Evolutionary conservation across 768 basidiomycete species (phyloP), one percentile per base, ranked within the genome.

Genomic region (Trametes cingulata): DNA sequence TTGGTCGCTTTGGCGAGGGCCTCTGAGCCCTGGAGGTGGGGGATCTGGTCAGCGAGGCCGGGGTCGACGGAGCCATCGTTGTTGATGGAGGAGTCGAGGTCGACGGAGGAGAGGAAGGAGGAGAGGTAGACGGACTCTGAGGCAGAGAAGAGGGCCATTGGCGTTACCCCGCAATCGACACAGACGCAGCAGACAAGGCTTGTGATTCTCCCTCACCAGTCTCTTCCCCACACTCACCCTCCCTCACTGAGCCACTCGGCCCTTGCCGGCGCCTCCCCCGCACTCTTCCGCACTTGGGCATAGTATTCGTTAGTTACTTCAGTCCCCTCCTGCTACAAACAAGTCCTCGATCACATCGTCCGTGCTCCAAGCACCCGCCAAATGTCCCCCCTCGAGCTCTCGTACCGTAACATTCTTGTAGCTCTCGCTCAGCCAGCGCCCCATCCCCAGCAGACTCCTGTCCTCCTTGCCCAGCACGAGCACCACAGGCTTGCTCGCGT

Each of bases 1-100:
- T 89, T 91, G 0, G 91, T 93, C 0, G 90, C 90, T 73, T 87
- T 88, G 53, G 87, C 75, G 54, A 93, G 80, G 1, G 85, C 85
- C 54, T 88, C 85, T 58, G 77, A 84, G 60, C 83, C 84, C 56
- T 76, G 82, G 52, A 80, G 72, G 12, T 81, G 80, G 36, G 80
- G 76, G 65, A 82, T 73, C 60, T 82, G 79, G 50, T 83, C 78
- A 46, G 65, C 61, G 66, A 67, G 45, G 58, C 62, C 58, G 63
- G 74, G 61, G 70, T 84, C 83, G 25, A 76, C 69, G 37, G 49
- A 52, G 33, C 74, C 72, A 36, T 72, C 67, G 17, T 71, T 59
- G n/a, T 77, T 68, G 54, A 78, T 75, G 52, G 77, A 62, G 53
- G 71, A 68, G 58, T 75, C 72, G 68, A 70, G 67, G 64, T 86